These are phyloP conservation scores for Clarireedia homoeocarpa DNA, from an alignment of 2,329 filamentous ascomycete genomes.

Conservation along the genomic window DNA sequence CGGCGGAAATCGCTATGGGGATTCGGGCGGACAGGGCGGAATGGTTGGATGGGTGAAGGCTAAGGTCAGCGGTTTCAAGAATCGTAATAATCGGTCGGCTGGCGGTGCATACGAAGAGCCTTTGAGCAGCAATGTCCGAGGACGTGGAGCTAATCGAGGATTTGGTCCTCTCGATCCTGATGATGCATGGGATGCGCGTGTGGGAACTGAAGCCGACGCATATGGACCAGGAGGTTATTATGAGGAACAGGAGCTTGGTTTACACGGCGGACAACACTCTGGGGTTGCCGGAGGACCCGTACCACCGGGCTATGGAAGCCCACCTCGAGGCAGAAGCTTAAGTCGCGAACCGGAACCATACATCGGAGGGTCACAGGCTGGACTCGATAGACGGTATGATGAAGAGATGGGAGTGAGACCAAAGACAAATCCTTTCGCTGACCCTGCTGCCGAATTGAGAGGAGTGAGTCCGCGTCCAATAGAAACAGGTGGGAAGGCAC, in stretches of 20 bases:
- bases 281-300: constrained; percentile 43
- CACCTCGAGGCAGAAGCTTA: constrained; percentile 34
- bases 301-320: constrained; percentile 34
- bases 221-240: constrained; percentile 58
- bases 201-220: constrained; percentile 63
- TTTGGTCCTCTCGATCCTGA: constrained; percentile 70
- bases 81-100: constrained; percentile 57
- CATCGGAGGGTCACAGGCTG: constrained; percentile 32
- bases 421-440: constrained; percentile 60
- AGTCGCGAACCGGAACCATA: constrained; percentile 38
- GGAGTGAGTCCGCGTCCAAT: constrained; percentile 74
- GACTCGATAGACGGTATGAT: constrained; percentile 37
- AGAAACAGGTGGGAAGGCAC: constrained; percentile 34
- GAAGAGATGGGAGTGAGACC: constrained; percentile 36
- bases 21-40: constrained; percentile 45
- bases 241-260: constrained; percentile 68
- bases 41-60: constrained; percentile 67
- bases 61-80: constrained; percentile 54
- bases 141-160: constrained; percentile 41
- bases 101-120: constrained; percentile 64
- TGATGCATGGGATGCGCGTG: constrained; percentile 77
- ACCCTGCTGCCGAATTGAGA: constrained; percentile 53
- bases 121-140: constrained; percentile 31
- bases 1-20: constrained; percentile 32
- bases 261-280: constrained; percentile 31